Conservation (phyloP, 1,139 yeast species). For the Kodamaea anthophila region DNA sequence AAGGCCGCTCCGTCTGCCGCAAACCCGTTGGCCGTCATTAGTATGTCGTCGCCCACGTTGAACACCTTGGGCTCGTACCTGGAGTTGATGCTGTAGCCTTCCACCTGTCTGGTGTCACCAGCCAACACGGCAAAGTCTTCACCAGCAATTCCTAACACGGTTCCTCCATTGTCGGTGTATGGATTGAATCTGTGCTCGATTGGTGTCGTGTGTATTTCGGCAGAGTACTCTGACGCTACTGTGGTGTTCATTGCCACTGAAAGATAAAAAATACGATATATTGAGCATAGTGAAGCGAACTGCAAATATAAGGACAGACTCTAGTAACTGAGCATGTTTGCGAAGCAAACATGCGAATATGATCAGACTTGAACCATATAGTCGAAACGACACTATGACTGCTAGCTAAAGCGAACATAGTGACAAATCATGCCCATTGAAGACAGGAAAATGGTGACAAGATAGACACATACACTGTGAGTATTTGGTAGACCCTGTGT, state of each 20-base stretch:
- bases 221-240: constrained; percentile 56
- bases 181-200: constrained; percentile 95
- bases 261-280: too few species aligned
- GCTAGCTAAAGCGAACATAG: too few species aligned
- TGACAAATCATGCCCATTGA: too few species aligned
- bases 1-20: constrained; percentile 92
- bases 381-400: too few species aligned
- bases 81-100: constrained; percentile 89
- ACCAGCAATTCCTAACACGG: constrained; percentile 95
- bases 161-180: constrained; percentile 95
- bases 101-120: constrained; percentile 95
- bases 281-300: too few species aligned
- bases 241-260: constrained; percentile 32
- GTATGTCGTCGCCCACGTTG: constrained; percentile 81
- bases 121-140: constrained; percentile 95
- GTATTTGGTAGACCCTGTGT: too few species aligned
- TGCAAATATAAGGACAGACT: too few species aligned
- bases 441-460: too few species aligned
- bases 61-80: constrained; percentile 89
- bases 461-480: too few species aligned
- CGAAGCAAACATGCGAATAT: too few species aligned
- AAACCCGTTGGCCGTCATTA: constrained; percentile 92
- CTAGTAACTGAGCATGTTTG: too few species aligned
- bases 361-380: too few species aligned
- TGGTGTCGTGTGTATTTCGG: constrained; percentile 51